phyloP scores from a whole-genome alignment of 371 early-diverging fungal genomes.

The Conidiobolus incongruus region DNA sequence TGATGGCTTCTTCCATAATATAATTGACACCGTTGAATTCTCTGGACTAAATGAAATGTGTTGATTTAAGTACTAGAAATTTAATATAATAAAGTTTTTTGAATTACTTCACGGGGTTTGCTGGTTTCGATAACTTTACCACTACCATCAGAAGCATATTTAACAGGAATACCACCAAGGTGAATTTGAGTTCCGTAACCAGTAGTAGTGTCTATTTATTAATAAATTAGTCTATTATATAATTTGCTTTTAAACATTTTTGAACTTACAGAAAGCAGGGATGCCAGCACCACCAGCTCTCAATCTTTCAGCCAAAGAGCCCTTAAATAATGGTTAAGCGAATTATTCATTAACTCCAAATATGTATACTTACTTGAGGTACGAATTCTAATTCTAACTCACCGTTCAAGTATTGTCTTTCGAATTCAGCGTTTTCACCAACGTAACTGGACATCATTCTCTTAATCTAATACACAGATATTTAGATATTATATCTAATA shows the following conservation, averaged over 20 bases:
- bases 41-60: constrained; percentile 8
- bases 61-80: background rate
- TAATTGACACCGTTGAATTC: constrained; percentile 30
- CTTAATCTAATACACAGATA: constrained; percentile 28
- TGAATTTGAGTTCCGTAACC: constrained; percentile 32
- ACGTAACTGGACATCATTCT: constrained; percentile 47
- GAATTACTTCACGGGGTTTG: constrained; percentile 15
- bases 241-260: background rate
- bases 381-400: constrained; percentile 47
- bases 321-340: too few species aligned
- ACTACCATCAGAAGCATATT: constrained; percentile 19
- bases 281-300: constrained; percentile 47
- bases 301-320: constrained; percentile 34
- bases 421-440: constrained; percentile 51
- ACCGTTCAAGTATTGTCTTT: constrained; percentile 38
- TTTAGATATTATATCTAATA: background rate
- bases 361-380: constrained; percentile 20
- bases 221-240: background rate
- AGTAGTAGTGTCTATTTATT: constrained; percentile 22
- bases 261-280: constrained; percentile 27
- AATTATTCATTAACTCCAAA: constrained; percentile 18
- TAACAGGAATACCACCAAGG: constrained; percentile 23
- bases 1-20: constrained; percentile 42
- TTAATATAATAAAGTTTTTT: background rate
- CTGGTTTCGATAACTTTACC: constrained; percentile 16